Evolutionary conservation across 2,329 filamentous ascomycete species (phyloP).

Genomic region (Scedosporium apiospermum): DNA sequence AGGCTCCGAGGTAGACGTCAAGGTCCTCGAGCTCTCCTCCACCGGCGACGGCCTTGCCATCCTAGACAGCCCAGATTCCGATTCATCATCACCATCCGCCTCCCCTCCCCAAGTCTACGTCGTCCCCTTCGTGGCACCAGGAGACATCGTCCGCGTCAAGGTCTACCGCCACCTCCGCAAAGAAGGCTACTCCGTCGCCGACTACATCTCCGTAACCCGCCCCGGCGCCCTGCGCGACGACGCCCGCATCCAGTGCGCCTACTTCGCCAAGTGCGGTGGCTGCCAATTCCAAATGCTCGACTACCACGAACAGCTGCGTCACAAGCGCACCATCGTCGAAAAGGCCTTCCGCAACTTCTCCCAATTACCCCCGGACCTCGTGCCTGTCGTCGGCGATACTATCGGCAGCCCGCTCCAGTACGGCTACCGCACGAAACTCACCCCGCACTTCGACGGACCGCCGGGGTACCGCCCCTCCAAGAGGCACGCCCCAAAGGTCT

Average conservation of each 20-base stretch:
- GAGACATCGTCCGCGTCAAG: conserved; percentile 71
- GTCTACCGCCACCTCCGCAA: conserved; percentile 61
- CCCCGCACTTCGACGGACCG: conserved; percentile 86
- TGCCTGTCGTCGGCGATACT: conserved; percentile 73
- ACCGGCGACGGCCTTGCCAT: conserved; percentile 85
- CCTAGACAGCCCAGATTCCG: conserved; percentile 26
- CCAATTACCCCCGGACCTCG: conserved; percentile 60
- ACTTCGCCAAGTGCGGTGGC: conserved; percentile 80
- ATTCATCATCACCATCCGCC: not conserved
- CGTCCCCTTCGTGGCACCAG: conserved; percentile 80
- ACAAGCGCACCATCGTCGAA: conserved; percentile 80
- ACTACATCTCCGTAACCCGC: conserved; percentile 68
- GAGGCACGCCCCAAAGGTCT: conserved; percentile 34
- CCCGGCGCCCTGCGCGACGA: conserved; percentile 72
- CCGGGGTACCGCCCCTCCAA: conserved; percentile 40
- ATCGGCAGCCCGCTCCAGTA: conserved; percentile 87
- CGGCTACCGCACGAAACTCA: conserved; percentile 92
- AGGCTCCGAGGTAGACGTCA: conserved; percentile 70
- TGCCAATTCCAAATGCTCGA: conserved; percentile 98
- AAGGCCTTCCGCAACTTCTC: conserved; percentile 92
- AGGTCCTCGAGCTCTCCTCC: conserved; percentile 75
- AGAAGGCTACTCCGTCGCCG: conserved; percentile 64
- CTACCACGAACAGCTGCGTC: conserved; percentile 73
- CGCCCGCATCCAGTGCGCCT: conserved; percentile 66
- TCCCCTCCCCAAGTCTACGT: conserved; percentile 61